Conservation (phyloP, 768 basidiomycete species). For the Chlorophyllum brunneum region DNA sequence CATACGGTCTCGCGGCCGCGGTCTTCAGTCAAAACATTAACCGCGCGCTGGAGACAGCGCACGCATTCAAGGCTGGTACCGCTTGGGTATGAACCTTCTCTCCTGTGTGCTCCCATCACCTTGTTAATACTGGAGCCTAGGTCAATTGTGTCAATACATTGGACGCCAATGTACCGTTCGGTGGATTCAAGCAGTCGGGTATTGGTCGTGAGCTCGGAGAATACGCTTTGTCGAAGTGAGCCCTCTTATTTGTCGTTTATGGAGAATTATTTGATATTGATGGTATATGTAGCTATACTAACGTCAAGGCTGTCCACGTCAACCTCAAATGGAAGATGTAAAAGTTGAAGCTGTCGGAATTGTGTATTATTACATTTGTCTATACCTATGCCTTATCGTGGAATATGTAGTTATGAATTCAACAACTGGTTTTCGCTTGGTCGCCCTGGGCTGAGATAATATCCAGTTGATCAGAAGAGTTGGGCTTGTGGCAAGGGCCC, state of each 20-base stretch:
- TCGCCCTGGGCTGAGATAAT: no score
- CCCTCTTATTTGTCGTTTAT: conserved; percentile 7
- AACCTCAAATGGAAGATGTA: conserved; percentile 41
- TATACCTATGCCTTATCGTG: no score
- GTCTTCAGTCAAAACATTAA: conserved; percentile 82
- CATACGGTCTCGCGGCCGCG: conserved; percentile 84
- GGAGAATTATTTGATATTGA: neutral
- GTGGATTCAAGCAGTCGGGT: conserved; percentile 82
- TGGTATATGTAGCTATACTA: conserved; percentile 45
- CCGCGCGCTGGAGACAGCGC: conserved; percentile 68
- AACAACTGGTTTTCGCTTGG: no score
- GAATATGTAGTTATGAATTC: no score
- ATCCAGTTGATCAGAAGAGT: no score
- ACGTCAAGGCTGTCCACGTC: conserved; percentile 68
- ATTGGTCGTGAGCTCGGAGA: conserved; percentile 80
- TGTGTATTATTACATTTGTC: no score
- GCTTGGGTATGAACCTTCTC: conserved; percentile 47
- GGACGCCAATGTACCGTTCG: conserved; percentile 66
- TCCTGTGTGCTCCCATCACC: neutral
- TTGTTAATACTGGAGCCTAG: conserved; percentile 17
- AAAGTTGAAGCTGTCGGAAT: no score
- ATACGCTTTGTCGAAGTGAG: conserved; percentile 63
- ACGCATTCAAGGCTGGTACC: conserved; percentile 78
- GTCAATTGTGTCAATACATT: conserved; percentile 49
- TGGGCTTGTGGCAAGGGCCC: no score